These are phyloP conservation scores for Colletotrichum sp. DNA, from an alignment of 2,329 filamentous ascomycete genomes.

Conservation along the genomic window DNA sequence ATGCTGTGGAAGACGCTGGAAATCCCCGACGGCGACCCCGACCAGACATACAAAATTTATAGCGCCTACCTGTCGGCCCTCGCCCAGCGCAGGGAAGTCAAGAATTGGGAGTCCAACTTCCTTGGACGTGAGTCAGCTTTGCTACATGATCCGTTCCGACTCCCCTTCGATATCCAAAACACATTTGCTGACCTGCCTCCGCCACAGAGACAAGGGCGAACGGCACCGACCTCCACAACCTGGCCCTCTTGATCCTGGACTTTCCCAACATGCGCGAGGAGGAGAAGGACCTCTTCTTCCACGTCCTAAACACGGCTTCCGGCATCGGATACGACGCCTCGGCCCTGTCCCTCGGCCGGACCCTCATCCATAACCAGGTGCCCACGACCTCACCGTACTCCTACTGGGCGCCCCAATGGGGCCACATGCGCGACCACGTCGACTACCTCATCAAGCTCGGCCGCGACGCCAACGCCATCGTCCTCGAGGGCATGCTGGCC, in stretches of 20 bases:
- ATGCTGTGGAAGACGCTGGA: background rate
- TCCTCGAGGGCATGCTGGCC: constrained; percentile 29
- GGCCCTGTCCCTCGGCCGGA: constrained; percentile 25
- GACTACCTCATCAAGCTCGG: constrained; percentile 31
- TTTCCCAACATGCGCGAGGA: background rate
- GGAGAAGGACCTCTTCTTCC: background rate
- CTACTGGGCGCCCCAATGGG: constrained; percentile 18
- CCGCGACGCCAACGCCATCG: constrained; percentile 39
- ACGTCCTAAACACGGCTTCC: constrained; percentile 36
- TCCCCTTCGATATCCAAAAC: background rate
- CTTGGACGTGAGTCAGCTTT: background rate
- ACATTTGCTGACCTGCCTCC: background rate
- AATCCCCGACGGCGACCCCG: background rate
- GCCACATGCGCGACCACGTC: constrained; percentile 30
- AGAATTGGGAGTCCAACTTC: background rate
- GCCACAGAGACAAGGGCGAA: background rate
- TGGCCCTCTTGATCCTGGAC: background rate
- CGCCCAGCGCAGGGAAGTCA: background rate
- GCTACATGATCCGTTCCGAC: background rate
- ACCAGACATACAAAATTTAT: constrained; percentile 1
- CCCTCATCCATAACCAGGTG: background rate
- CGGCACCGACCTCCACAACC: background rate
- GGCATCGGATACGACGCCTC: constrained; percentile 32
- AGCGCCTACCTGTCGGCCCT: background rate
- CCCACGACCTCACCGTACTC: background rate